A percentile compares a stretch with the other conserved stretches of the same genome.
phyloP scores from a whole-genome alignment of 768 basidiomycete genomes.

The Auriscalpium microsporum region DNA sequence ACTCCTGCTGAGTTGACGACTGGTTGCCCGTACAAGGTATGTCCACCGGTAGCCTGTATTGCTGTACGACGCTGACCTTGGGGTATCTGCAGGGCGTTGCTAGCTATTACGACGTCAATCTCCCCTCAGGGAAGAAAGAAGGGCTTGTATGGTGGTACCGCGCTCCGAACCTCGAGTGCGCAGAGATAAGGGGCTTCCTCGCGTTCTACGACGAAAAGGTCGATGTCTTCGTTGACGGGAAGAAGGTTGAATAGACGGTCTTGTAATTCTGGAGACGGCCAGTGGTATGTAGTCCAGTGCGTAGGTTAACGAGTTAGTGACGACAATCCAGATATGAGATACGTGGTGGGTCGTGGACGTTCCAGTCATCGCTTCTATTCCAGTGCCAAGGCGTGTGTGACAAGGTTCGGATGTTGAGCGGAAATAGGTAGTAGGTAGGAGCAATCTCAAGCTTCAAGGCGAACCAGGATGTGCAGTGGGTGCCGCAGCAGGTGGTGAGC shows the following conservation, averaged over 20 bases:
- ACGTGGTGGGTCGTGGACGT: no score
- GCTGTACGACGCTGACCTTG: neutral
- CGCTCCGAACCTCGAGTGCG: conserved; percentile 41
- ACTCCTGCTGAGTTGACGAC: conserved; percentile 37
- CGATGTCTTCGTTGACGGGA: conserved; percentile 55
- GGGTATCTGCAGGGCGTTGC: conserved; percentile 41
- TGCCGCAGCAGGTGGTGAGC: neutral
- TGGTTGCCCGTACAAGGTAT: conserved; percentile 59
- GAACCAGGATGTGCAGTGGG: neutral
- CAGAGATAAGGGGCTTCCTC: conserved; percentile 40
- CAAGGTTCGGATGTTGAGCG: no score
- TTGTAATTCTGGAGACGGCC: neutral
- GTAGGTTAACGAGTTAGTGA: no score
- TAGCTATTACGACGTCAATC: conserved; percentile 44
- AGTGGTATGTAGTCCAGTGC: no score
- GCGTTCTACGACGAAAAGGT: conserved; percentile 64
- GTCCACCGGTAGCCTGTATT: conserved; percentile 1
- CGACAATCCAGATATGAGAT: no score
- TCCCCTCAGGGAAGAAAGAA: conserved; percentile 36
- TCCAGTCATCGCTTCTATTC: no score
- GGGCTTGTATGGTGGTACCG: conserved; percentile 62
- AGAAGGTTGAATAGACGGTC: conserved; percentile 32
- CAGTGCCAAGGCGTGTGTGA: no score
- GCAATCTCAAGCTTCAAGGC: neutral
- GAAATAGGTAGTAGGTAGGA: no score